Conservation (phyloP, 257 asterid genomes). For the Solanum sejunctum region DNA sequence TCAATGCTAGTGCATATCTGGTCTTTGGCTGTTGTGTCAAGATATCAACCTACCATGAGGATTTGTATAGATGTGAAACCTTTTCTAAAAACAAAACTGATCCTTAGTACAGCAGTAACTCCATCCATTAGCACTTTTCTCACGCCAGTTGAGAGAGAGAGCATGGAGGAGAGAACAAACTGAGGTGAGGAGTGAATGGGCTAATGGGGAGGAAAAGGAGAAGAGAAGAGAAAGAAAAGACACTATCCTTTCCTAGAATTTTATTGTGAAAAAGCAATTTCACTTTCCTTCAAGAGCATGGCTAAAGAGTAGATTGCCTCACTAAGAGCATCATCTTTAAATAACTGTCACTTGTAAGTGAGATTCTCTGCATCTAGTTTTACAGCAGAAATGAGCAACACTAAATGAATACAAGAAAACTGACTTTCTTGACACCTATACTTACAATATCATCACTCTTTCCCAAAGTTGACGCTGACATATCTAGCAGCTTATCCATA, state of each 20-base stretch:
- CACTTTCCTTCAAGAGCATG: not conserved
- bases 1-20: not conserved
- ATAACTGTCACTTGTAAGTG: not conserved
- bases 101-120: not conserved
- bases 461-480: constrained; percentile 47
- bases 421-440: constrained; percentile 27
- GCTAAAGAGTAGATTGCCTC: not conserved
- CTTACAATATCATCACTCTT: constrained; percentile 48
- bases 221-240: not conserved
- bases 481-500: constrained; percentile 53
- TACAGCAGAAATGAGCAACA: not conserved
- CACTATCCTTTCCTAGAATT: not conserved
- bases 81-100: not conserved
- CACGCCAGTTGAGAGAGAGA: not conserved
- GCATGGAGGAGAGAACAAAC: not conserved
- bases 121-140: not conserved
- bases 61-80: not conserved
- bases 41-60: not conserved
- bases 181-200: not conserved
- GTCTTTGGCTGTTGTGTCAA: not conserved
- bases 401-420: constrained; percentile 4
- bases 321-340: not conserved
- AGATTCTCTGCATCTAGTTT: not conserved
- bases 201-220: not conserved
- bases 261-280: not conserved